Base-by-base conservation (phyloP, 75 land plant species). In the Azolla pinnata region DNA sequence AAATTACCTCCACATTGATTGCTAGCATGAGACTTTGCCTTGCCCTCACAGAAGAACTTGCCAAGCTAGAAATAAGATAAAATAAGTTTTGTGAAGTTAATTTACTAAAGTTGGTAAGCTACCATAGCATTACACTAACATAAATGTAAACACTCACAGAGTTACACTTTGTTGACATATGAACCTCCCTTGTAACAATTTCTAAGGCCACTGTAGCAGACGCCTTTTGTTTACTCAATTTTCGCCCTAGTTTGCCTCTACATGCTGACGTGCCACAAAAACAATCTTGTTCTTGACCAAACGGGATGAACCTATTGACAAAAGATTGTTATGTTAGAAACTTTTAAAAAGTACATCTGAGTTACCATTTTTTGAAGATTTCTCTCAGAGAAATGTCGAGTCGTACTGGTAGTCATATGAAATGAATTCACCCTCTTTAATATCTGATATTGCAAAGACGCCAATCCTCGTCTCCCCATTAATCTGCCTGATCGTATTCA, bases 241-340 rank as follows among this genome's bases (percentile, higher is more conserved):
- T 84, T 30, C 48, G 71, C 12, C 97, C 97, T 23, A 90, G 78
- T 69, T 78, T 77, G 46, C 71, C 61, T 59, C 87, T 73, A 59
- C 91, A 90, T 62, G 75, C 75, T 10, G 44, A 23, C 33, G 97
- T 75, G 65, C 88, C 88, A 81, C 97, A 90, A 38, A 81, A 65
- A 56, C 97, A 90, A 66, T 75, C 69, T 68, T 90, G 97, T 76
- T 90, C 87, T 48, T 87, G 83, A 47, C 97, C 97, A 83, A 90
- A 90, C 47, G 87, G 97, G n/a, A 90, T 89, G 73, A 83, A 90
- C 75, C 91, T 90, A 80, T 17, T 2, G 21, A 7, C 7, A 38
- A 14, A 38, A 38, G 14, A 7, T 38, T 7, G 42, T 38, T n/a
- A n/a, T n/a, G n/a, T n/a, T n/a, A n/a, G n/a, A n/a, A n/a, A n/a